Base-by-base conservation (phyloP, 768 basidiomycete genomes). In the Auricularia sp. region DNA sequence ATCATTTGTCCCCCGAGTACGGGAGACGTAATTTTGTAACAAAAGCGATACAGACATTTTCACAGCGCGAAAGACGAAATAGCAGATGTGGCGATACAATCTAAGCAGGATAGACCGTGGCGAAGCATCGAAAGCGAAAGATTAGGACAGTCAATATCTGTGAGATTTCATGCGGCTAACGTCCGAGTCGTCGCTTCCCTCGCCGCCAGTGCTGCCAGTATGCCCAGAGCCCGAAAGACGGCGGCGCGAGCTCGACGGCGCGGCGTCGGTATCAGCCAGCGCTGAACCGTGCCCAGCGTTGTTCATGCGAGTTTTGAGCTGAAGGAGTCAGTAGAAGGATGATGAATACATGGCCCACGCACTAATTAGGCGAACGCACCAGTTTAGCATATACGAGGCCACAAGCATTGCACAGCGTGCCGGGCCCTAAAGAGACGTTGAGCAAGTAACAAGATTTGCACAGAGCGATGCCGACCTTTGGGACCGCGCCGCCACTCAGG, bases 401-500 rank as follows among this genome's bases (percentile, higher is more conserved):
- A 74, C 90, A 92, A 11, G 90, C 90, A 72, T 92, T 92, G 73
- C 90, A 92, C 62, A 92, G 77, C 63, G 90, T 91, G 71, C 90
- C 82, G 29, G 90, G 90, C 62, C 90, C 89, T 69, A 66, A 71
- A 18, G 66, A 21, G 53, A 43, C 18, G 34, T 29, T 58, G 56
- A 70, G 67, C 64, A 44, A 64, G 56, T 51, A 16, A 64, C 35
- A 14, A 47, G 39, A 42, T 44, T 34, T 53, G 63, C 16, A 44
- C 64, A 29, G 29, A 54, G 10, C 39, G 39, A 42, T 42, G 39
- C 33, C n/a, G 71, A 91, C 90, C 90, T 77, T 92, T 74, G 14
- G 90, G 90, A 1, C 90, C 90, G 67, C 91, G 78, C 63, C 90
- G 80, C 90, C 91, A 93, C 77, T 93, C 90, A 5, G 90, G 90